A percentile compares a stretch with the other conserved stretches of the same genome.
Conservation (phyloP, 75 land plant genomes). For the Sequoiadendron giganteum region DNA sequence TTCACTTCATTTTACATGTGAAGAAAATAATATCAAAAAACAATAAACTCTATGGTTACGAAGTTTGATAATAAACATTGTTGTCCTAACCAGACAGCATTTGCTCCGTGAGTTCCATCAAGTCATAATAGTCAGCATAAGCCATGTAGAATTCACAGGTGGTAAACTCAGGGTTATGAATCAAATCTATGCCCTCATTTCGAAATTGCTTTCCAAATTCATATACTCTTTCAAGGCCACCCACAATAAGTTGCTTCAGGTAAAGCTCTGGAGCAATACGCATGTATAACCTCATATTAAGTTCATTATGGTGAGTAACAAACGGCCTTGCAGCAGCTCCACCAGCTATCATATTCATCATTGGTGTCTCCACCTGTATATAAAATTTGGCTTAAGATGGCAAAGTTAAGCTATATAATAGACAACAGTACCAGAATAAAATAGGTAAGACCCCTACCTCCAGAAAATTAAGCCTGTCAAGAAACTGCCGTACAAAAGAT, state of each 20-base stretch:
- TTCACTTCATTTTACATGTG: background rate
- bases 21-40: constrained; percentile 3
- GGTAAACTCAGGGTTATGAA: constrained; percentile 98
- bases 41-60: background rate
- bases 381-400: background rate
- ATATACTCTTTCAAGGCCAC: constrained; percentile 90
- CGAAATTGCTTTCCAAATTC: constrained; percentile 95
- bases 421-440: background rate
- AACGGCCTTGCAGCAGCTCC: constrained; percentile 97
- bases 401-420: background rate
- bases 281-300: constrained; percentile 84
- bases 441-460: constrained; percentile 44
- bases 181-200: constrained; percentile 96
- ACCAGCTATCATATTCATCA: constrained; percentile 99
- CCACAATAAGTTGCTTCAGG: constrained; percentile 86
- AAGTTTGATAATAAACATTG: background rate
- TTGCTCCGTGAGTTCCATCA: constrained; percentile 90
- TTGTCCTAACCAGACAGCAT: constrained; percentile 69
- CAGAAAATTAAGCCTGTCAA: constrained; percentile 71
- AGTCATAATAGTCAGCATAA: constrained; percentile 88
- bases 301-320: constrained; percentile 91
- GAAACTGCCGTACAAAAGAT: constrained; percentile 53
- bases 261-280: constrained; percentile 95
- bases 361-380: constrained; percentile 89
- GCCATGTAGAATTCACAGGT: constrained; percentile 98